Base-by-base conservation (phyloP, 257 asterid genomes). In the Primulina eburnea region DNA sequence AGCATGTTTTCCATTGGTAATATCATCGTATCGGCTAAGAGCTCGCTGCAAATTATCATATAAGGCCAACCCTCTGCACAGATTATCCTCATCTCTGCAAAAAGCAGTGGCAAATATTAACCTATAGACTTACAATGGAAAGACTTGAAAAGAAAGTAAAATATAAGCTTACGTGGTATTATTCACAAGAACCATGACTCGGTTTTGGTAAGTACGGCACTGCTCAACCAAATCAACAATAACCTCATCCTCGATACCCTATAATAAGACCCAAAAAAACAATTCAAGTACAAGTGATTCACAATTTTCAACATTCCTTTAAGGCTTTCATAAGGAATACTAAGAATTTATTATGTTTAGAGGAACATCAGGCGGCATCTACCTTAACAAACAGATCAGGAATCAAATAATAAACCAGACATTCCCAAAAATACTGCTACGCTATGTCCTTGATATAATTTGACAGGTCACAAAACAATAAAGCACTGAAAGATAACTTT, bases 191-290 rank as follows among this genome's bases (percentile, higher is more conserved):
- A 87, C 60, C 87, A 87, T 88, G 81, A 91, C 97, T 8, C 95
- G 97, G 70, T 76, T 91, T 80, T 94, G 96, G 85, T 84, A 91
- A 11, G 96, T 84, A 34, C 82, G 94, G 62, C 97, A 94, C 83
- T 91, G 99, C 24, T 89, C 99, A 69, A 89, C 95, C 77, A 94
- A 87, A 87, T 94, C 97, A 62, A 86, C 90, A 68, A 94, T 91
- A 73, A 94, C 75, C 77, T 94, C 99, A 9, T 89, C 95, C 80
- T 89, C 88, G 76, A 94, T 73, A 33, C 95, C 91, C 99, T 94
- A 82, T 29, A 66, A 17, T 17, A 52, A 67, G 57, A 58, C 57
- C 14, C 14, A 10, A 9, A 72, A 61, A 61, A 60, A 64, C n/a
- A 59, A 30, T 1, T 18, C 60, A 47, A 75, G 74, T 63, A 66